Percentiles rank a stretch among this genome's conserved stretches.
Conservation (phyloP, 73 alveolate genomes). For the Blepharisma japonicum region DNA sequence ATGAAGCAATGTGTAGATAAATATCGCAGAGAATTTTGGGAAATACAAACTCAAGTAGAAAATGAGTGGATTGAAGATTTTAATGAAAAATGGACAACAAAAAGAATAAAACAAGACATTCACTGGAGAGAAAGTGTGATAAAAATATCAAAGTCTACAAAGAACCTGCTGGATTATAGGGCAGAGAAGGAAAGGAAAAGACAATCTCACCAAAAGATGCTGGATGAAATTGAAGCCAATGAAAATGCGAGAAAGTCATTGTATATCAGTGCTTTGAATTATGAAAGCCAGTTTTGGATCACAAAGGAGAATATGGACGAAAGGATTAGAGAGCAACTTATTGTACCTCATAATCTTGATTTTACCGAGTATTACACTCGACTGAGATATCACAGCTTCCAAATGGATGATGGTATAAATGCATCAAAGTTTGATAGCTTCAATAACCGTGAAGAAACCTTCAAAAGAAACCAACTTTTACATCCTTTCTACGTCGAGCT, state of each 20-base stretch:
- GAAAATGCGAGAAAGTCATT: not conserved
- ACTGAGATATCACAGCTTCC: not conserved
- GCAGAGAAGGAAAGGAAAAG: slow-evolving; percentile 2
- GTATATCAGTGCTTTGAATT: not conserved
- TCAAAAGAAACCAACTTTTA: not conserved
- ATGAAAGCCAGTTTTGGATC: slow-evolving; percentile 3
- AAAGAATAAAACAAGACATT: not conserved
- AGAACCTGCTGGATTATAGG: not conserved
- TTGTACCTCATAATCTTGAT: slow-evolving; percentile 15
- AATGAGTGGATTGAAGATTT: slow-evolving; percentile 9
- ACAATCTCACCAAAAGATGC: not conserved
- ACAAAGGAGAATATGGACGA: not conserved
- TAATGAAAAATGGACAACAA: not conserved
- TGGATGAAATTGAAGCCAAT: not conserved
- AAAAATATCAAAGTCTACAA: not conserved
- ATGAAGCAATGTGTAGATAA: not conserved
- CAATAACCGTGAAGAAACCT: slow-evolving; percentile 13
- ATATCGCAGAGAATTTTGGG: slow-evolving; percentile 18
- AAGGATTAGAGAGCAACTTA: not conserved
- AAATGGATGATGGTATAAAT: not conserved
- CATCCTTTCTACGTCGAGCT: not conserved
- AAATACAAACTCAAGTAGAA: slow-evolving; percentile 21
- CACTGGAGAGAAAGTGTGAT: not conserved
- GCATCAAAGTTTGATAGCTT: not conserved
- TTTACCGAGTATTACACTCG: not conserved